These are phyloP conservation scores for Fusarium penzigii DNA, from an alignment of 2,329 filamentous ascomycete species.

Conservation along the genomic window DNA sequence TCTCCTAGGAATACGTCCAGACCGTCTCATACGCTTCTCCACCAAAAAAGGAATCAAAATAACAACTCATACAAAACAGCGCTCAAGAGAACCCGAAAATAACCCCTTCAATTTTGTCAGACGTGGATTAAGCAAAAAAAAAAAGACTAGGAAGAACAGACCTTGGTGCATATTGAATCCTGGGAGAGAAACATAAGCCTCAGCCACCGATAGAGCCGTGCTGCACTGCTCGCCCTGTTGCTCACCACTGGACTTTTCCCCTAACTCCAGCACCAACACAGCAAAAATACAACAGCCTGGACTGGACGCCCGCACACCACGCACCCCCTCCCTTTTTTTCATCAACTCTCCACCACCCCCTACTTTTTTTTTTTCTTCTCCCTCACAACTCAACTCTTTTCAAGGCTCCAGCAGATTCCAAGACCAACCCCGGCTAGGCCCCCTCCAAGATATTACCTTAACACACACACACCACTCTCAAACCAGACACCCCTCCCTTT, in stretches of 20 bases:
- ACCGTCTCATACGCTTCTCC: too few species aligned
- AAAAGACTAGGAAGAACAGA: conserved; percentile 2
- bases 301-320: background rate
- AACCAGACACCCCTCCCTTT: background rate
- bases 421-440: background rate
- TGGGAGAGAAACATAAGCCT: conserved; percentile 19
- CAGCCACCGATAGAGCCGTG: conserved; percentile 28
- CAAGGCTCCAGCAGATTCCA: conserved; percentile 4
- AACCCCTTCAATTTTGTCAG: too few species aligned
- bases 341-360: conserved; percentile 20
- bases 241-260: conserved; percentile 2
- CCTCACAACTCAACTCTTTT: conserved; percentile 14
- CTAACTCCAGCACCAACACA: too few species aligned
- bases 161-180: background rate
- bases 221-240: conserved; percentile 20
- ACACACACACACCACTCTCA: conserved; percentile 2
- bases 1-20: too few species aligned
- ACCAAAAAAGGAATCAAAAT: too few species aligned
- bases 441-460: background rate
- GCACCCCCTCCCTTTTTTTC: conserved; percentile 11
- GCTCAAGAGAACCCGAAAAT: too few species aligned
- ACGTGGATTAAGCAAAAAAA: too few species aligned
- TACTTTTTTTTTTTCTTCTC: conserved; percentile 16
- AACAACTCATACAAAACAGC: too few species aligned
- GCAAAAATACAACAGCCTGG: too few species aligned